These are phyloP conservation scores for Calonectria hawksworthii DNA, from an alignment of 2,329 filamentous ascomycete species.

Conservation along the genomic window DNA sequence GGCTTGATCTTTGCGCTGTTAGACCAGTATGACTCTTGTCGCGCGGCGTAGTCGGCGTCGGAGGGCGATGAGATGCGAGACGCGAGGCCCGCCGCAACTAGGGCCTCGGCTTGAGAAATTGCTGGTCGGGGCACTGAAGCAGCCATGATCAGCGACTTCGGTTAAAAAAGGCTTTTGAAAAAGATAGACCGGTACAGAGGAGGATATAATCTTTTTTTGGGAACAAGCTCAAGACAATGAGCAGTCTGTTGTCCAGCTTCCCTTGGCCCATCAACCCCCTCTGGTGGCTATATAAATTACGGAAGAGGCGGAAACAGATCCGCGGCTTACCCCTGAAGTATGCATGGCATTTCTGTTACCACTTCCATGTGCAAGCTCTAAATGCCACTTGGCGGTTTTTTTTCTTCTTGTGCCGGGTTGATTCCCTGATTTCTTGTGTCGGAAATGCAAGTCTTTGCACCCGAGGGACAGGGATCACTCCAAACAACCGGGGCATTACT, in stretches of 20 bases:
- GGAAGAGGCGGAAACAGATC: neutral
- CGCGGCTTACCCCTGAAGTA: neutral
- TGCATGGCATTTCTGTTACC: neutral
- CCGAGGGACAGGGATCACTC: neutral
- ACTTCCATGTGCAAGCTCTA: neutral
- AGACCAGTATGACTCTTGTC: slow-evolving; percentile 35
- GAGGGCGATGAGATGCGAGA: slow-evolving; percentile 18
- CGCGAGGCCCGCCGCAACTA: slow-evolving; percentile 28
- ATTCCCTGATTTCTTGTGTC: neutral
- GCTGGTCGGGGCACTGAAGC: neutral
- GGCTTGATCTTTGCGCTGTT: neutral
- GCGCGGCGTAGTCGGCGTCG: slow-evolving; percentile 27
- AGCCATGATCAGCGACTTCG: neutral
- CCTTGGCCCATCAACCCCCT: neutral
- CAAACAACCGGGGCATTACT: neutral
- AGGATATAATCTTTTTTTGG: neutral
- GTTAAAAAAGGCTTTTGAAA: neutral
- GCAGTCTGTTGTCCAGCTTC: neutral
- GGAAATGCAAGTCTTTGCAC: neutral
- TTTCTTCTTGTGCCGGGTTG: neutral
- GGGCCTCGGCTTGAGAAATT: slow-evolving; percentile 19
- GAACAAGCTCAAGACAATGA: neutral
- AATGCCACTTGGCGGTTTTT: neutral
- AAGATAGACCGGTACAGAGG: too few species aligned
- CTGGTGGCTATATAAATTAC: neutral